Base-by-base conservation (phyloP, 106 monocot species). In the Acanthochlamys bracteata region DNA sequence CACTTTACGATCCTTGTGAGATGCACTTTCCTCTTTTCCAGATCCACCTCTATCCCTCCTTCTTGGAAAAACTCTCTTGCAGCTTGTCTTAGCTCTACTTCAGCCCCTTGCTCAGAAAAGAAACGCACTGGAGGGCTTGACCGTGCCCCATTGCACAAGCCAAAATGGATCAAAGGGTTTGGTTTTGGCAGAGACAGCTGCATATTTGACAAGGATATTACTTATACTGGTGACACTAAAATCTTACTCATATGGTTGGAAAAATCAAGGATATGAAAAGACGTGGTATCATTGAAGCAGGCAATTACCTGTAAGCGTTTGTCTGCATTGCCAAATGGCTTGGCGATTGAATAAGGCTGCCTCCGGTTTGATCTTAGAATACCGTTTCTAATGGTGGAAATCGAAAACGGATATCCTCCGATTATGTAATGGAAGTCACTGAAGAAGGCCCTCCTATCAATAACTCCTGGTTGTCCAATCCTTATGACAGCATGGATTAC, bases 151-250 rank as follows among this genome's bases (percentile, higher is more conserved):
- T 87, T 68, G 69, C 90, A 96, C 21, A 96, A 66, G 21, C 87
- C 95, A 39, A 96, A 96, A 67, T 96, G 95, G 59, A 96, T 79
- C 78, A 96, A 59, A 10, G 90, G 87, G 70, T 96, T 88, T 63
- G 87, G 43, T 55, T 82, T 90, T 4, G 69, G 71, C 15, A 78
- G 75, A 42, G 65, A 70, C 74, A 96, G 53, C 87, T 92, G 43
- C 0, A 67, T 54, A 16, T 16, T 54, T 19, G 19, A 54, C n/a
- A 54, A 54, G 12, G 19, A 10, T 6, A 46, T 46, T 46, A 46
- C 45, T 46, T 46, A 46, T 46, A 10, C n/a, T n/a, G n/a, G n/a
- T n/a, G n/a, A n/a, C n/a, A n/a, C n/a, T n/a, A n/a, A n/a, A n/a
- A n/a, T n/a, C n/a, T n/a, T n/a, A n/a, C n/a, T n/a, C n/a, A n/a